Percentiles rank a stretch among this genome's conserved stretches.
phyloP scores from a whole-genome alignment of 2,329 filamentous ascomycete genomes.

The Colletotrichum australisinense region DNA sequence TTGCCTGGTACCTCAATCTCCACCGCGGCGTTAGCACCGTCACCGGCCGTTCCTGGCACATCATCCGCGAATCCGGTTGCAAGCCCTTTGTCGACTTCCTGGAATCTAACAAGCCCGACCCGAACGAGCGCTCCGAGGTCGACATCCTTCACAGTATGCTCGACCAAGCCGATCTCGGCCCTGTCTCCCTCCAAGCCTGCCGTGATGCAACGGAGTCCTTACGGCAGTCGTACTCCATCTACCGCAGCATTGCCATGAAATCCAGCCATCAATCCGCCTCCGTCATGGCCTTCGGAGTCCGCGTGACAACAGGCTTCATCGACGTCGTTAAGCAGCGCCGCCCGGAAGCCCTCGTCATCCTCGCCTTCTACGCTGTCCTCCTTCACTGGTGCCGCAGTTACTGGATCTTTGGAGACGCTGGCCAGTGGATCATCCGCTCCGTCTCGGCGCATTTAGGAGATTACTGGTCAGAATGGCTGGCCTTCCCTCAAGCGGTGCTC shows the following conservation, averaged over 20 bases:
- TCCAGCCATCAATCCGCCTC: constrained; percentile 45
- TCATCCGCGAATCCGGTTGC: constrained; percentile 50
- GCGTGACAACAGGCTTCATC: constrained; percentile 47
- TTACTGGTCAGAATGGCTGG: constrained; percentile 46
- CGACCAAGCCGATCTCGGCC: constrained; percentile 38
- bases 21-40: constrained; percentile 56
- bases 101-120: constrained; percentile 38
- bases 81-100: constrained; percentile 37
- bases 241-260: constrained; percentile 39
- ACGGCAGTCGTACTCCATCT: constrained; percentile 49
- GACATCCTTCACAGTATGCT: constrained; percentile 35
- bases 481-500: constrained; percentile 21
- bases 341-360: constrained; percentile 56
- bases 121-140: constrained; percentile 45
- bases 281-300: constrained; percentile 43
- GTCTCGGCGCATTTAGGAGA: constrained; percentile 43
- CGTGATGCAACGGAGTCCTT: constrained; percentile 43
- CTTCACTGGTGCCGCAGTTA: constrained; percentile 52
- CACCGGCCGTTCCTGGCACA: constrained; percentile 47
- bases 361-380: constrained; percentile 62
- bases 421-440: constrained; percentile 43
- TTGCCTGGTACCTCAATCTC: constrained; percentile 53
- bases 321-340: constrained; percentile 48
- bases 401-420: constrained; percentile 50
- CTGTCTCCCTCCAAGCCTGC: constrained; percentile 43